Conservation (phyloP, 176 grass and related monocot species). For the Eleusine coracana region DNA sequence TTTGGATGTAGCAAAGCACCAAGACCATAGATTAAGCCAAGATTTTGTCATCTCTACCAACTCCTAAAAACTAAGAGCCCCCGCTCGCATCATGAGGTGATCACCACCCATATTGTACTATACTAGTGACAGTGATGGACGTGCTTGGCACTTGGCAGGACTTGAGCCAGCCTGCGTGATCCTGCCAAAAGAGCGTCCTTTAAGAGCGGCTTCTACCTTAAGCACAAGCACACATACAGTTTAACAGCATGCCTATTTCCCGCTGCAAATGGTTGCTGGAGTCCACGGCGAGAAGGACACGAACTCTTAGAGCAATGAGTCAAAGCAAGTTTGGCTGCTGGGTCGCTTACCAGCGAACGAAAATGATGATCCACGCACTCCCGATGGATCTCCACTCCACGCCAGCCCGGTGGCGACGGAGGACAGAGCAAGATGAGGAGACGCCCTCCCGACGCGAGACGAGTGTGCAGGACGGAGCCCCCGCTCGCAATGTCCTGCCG, state of each 20-base stretch:
- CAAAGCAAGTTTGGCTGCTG: neutral
- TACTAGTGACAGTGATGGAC: neutral
- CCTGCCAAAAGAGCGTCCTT: conserved; percentile 26
- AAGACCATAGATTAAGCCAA: conserved; percentile 21
- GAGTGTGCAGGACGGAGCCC: neutral
- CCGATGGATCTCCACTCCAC: neutral
- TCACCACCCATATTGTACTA: conserved; percentile 15
- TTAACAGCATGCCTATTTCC: conserved; percentile 16
- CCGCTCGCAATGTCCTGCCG: neutral
- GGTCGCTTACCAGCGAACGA: neutral
- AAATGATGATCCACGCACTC: neutral
- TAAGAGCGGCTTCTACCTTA: conserved; percentile 23
- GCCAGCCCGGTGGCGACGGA: neutral
- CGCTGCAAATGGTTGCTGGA: neutral
- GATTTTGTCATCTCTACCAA: conserved; percentile 19
- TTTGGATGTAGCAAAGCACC: neutral
- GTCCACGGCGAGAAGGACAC: neutral
- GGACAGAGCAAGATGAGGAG: neutral
- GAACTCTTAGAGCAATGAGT: neutral
- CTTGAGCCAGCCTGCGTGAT: conserved; percentile 17
- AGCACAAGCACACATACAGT: conserved; percentile 6
- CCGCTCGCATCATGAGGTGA: conserved; percentile 21
- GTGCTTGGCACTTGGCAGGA: conserved; percentile 15
- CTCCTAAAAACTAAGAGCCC: conserved; percentile 9
- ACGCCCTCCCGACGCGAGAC: neutral